Conservation (phyloP, 169 alveolate genomes). For the Babesia ovata region DNA sequence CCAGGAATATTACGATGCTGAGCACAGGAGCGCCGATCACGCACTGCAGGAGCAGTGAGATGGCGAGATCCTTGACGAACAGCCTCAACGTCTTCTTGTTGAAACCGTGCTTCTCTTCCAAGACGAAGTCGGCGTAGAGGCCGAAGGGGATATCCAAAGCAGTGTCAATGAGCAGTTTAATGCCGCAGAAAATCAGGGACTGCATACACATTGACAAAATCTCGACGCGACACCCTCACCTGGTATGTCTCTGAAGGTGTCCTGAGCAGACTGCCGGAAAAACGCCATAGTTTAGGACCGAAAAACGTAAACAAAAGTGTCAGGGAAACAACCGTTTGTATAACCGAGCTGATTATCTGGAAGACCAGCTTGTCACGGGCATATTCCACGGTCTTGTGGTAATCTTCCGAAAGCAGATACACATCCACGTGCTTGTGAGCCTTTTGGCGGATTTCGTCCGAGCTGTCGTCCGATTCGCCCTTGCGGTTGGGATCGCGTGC, state of each 20-base stretch:
- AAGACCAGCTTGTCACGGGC: slow-evolving; percentile 54
- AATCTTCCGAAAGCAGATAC: slow-evolving; percentile 49
- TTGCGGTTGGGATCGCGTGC: slow-evolving; percentile 19
- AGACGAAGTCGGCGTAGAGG: slow-evolving; percentile 82
- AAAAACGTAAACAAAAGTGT: slow-evolving; percentile 25
- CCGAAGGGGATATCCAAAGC: slow-evolving; percentile 75
- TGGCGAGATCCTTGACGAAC: slow-evolving; percentile 80
- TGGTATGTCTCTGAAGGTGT: slow-evolving; percentile 24
- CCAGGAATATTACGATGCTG: slow-evolving; percentile 78
- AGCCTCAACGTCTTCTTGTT: slow-evolving; percentile 82
- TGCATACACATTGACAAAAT: slow-evolving; percentile 7
- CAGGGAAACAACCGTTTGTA: slow-evolving; percentile 26
- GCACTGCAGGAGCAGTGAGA: slow-evolving; percentile 67
- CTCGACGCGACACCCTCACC: background rate
- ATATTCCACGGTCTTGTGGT: slow-evolving; percentile 57
- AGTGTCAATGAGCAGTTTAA: slow-evolving; percentile 58
- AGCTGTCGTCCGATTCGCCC: background rate
- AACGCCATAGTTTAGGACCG: slow-evolving; percentile 59
- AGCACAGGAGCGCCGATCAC: slow-evolving; percentile 79
- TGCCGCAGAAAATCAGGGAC: slow-evolving; percentile 61
- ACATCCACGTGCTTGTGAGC: slow-evolving; percentile 37
- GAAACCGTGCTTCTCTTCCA: slow-evolving; percentile 89
- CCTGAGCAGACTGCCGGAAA: slow-evolving; percentile 39
- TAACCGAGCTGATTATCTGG: slow-evolving; percentile 45
- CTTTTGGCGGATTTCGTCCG: slow-evolving; percentile 30